Evolutionary conservation across 345 rosid genomes (phyloP).

Genomic region (Citrus australasica): DNA sequence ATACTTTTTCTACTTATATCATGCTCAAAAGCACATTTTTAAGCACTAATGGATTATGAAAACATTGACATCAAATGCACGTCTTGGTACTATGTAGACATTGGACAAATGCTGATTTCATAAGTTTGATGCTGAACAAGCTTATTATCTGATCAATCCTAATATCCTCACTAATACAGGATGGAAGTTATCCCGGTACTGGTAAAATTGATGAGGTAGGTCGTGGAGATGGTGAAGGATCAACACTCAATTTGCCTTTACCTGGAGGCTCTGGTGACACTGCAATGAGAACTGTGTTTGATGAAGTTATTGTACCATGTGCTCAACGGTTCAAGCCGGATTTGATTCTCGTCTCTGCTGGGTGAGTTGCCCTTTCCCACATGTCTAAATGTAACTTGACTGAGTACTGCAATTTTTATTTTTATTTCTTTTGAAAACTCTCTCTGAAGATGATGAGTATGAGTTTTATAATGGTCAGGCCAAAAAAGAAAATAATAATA

Average conservation of each 20-base stretch:
- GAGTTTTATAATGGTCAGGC: not conserved
- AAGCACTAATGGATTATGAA: not conserved
- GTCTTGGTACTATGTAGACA: not conserved
- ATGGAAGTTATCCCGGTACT: constrained; percentile 96
- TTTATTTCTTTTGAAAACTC: not conserved
- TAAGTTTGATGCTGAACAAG: not conserved
- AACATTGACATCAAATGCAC: not conserved
- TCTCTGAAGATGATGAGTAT: not conserved
- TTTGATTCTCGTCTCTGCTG: constrained; percentile 93
- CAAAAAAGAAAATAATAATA: not conserved
- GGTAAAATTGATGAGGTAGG: constrained; percentile 77
- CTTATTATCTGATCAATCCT: constrained; percentile 1
- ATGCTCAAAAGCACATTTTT: not conserved
- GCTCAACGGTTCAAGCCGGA: constrained; percentile 92
- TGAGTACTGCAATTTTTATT: not conserved
- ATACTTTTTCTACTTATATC: not conserved
- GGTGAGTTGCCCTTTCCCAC: constrained; percentile 44
- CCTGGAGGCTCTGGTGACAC: constrained; percentile 95
- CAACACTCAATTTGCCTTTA: constrained; percentile 79
- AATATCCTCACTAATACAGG: constrained; percentile 29
- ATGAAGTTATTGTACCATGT: constrained; percentile 83
- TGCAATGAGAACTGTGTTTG: constrained; percentile 79
- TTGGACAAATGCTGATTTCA: not conserved
- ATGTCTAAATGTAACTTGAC: not conserved
- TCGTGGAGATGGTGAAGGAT: constrained; percentile 81